Base-by-base conservation (phyloP, 768 basidiomycete genomes). In the Podaxis sp. region DNA sequence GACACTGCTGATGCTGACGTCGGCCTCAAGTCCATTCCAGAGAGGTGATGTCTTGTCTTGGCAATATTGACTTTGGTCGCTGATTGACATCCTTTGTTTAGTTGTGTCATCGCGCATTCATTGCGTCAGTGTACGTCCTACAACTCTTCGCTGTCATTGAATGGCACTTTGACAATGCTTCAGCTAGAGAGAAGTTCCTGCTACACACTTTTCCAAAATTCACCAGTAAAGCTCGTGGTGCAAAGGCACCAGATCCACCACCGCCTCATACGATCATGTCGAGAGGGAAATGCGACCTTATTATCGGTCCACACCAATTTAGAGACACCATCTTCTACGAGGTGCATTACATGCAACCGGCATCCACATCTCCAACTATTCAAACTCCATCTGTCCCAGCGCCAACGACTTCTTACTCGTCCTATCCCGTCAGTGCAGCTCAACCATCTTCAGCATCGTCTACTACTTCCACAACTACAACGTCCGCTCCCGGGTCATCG, bases 301-400 rank as follows among this genome's bases (percentile, higher is more conserved):
- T 84, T 65, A 83, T 93, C 35, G 91, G 91, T 4, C 91, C 91
- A 13, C 90, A 91, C 70, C 73, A 77, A 27, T 93, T 93, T 66
- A 68, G 76, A 36, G 83, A 86, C 23, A 91, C 90, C 0, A 76
- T 80, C 0, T 76, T 93, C 61, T 91, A 85, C 63, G 89, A 93
- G 72, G 87, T 89, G 7, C 81, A 86, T 67, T 92, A 91, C 71
- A 77, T 85, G 18, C 72, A 66, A 51, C 55, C 65, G 6, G 55
- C 62, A 46, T 61, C 66, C 16, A 50, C 59, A 27, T 50, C 67
- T 9, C 65, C 55, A 37, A 63, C 62, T 38, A 59, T 64, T 11
- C 57, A 56, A 54, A 27, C 54, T 42, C 47, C 65, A 5, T 58
- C 62, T 38, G 40, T 53, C 37, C 25, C 59, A 11, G 28, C 38